phyloP scores from a whole-genome alignment of 1,284 basidiomycete genomes.

The Vanrija sp. region DNA sequence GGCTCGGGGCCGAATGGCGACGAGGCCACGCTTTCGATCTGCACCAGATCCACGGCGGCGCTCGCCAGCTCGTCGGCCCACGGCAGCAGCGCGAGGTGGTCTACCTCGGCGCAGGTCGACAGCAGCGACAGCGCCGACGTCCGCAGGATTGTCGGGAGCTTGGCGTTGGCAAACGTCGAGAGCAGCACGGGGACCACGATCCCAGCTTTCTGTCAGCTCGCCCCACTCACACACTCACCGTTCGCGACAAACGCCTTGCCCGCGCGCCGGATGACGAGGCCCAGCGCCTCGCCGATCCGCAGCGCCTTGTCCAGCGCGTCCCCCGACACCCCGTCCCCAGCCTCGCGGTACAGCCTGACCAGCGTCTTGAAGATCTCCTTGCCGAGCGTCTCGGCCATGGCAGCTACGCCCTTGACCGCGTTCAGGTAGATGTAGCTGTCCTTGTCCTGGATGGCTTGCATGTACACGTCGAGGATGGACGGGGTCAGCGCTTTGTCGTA shows the following conservation, averaged over 20 bases:
- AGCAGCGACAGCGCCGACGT: constrained; percentile 79
- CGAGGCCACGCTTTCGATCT: constrained; percentile 59
- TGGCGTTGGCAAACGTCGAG: constrained; percentile 56
- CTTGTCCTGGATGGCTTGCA: constrained; percentile 81
- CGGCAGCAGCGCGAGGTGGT: constrained; percentile 59
- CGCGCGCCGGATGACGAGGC: constrained; percentile 68
- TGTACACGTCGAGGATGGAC: constrained; percentile 79
- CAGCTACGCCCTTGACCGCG: constrained; percentile 81
- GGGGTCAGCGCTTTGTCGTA: constrained; percentile 61
- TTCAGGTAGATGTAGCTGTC: constrained; percentile 95
- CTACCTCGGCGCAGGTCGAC: constrained; percentile 65
- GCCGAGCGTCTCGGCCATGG: constrained; percentile 71
- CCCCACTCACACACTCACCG: constrained; percentile 54
- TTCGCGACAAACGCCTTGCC: constrained; percentile 66
- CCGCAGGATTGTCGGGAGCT: constrained; percentile 67
- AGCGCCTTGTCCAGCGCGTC: constrained; percentile 71
- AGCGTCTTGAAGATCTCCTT: constrained; percentile 66
- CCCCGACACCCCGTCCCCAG: constrained; percentile 52
- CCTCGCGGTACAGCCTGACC: constrained; percentile 58
- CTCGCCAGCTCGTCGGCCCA: constrained; percentile 62
- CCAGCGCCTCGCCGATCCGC: constrained; percentile 84
- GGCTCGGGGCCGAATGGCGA: constrained; percentile 1
- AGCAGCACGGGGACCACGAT: constrained; percentile 68
- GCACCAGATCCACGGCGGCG: constrained; percentile 71
- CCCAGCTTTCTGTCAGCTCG: constrained; percentile 53